phyloP scores from a whole-genome alignment of 2,329 filamentous ascomycete species.

The Colletotrichum noveboracense region DNA sequence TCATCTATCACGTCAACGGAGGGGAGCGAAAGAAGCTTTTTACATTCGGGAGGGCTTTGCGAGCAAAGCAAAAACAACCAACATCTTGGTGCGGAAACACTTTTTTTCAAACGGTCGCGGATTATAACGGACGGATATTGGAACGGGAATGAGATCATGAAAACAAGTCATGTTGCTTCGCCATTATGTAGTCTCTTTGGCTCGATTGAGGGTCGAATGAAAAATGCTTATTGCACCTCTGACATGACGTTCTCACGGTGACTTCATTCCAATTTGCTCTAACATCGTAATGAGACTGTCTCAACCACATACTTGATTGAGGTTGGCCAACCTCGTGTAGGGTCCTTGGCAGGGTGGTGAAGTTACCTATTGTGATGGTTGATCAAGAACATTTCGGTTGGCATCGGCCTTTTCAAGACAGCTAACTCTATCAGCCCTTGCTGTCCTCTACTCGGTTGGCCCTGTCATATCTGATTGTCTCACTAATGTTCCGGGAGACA shows the following conservation, averaged over 20 bases:
- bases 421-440: background rate
- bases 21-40: background rate
- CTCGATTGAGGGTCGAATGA: slow-evolving; percentile 7
- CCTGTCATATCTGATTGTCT: background rate
- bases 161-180: slow-evolving; percentile 16
- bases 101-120: background rate
- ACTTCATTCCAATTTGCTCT: background rate
- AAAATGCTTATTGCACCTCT: slow-evolving; percentile 5
- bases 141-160: slow-evolving; percentile 20
- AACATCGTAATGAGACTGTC: background rate
- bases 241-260: background rate
- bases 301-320: background rate
- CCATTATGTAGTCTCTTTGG: slow-evolving; percentile 16
- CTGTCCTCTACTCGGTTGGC: background rate
- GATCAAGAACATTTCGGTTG: background rate
- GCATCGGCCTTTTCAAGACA: background rate
- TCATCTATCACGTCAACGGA: background rate
- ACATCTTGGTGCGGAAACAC: slow-evolving; percentile 2
- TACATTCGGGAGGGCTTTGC: slow-evolving; percentile 7
- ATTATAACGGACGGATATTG: slow-evolving; percentile 1
- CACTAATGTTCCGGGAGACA: background rate
- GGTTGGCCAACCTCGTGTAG: background rate
- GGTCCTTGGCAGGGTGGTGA: background rate
- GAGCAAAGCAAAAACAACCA: slow-evolving; percentile 7
- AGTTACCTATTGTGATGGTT: background rate